Base-by-base conservation (phyloP, 768 basidiomycete genomes). In the Boletellus sp. region DNA sequence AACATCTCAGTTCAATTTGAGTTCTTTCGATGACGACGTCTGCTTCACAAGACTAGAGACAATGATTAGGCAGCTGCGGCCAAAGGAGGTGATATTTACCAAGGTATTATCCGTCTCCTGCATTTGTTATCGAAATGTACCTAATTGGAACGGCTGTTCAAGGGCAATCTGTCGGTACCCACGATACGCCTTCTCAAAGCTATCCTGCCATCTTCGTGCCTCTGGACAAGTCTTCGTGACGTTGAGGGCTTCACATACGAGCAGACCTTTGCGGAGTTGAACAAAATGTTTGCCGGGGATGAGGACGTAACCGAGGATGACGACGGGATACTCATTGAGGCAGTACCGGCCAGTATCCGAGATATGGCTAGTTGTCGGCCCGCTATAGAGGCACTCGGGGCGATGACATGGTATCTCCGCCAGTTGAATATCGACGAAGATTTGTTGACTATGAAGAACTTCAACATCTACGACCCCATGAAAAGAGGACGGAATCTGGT, bases 381-480 rank as follows among this genome's bases (percentile, higher is more conserved):
- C 48, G 87, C 93, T 0, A 86, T 97, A 48, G 84, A 89, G 58
- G 87, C 95, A 0, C 70, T 99, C 16, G 96, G 96, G 1, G 82
- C 84, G 2, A 87, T 97, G 87, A 82, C 95, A 37, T 97, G 92
- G 90, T 93, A 93, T 64, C 79, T 98, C 13, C 84, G 88, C 33
- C 90, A 91, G 53, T 78, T 99, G 35, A 98, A 98, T 63, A 92
- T 98, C 54, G 95, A 94, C 72, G 89, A 91, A 63, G 94, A 97
- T 55, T 83, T 99, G 48, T 68, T 99, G 61, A 90, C 85, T 47
- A 94, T 96, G 87, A 88, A 84, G 72, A 98, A 98, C 64, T 99
- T 99, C 78, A 94, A 97, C 58, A 77, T 96, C 34, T 96, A 95
- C 62, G 93, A 97, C 67, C 96, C 96, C 0, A 92, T 97, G 81